Conservation (phyloP, 208 protist species). For the Angomonas ambiguus region DNA sequence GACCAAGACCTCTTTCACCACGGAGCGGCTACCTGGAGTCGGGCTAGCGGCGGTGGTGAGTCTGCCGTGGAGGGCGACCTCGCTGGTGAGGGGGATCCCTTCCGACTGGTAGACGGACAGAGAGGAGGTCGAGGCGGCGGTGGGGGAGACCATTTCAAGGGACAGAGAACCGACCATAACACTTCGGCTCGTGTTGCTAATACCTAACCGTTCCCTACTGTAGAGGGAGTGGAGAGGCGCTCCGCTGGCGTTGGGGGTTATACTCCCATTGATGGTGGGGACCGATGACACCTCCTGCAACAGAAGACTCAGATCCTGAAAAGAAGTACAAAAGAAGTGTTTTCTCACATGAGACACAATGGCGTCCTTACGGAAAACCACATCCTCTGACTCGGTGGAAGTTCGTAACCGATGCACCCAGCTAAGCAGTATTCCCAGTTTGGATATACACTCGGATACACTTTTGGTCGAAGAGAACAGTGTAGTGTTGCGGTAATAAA, state of each 20-base stretch:
- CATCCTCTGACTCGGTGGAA: no score
- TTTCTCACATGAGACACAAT: no score
- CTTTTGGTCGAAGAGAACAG: conserved; percentile 36
- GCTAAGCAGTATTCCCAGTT: neutral
- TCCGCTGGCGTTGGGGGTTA: no score
- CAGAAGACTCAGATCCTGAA: no score
- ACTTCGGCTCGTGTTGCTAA: conserved; percentile 33
- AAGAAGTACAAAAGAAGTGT: no score
- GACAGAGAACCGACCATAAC: conserved; percentile 26
- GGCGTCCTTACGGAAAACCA: no score
- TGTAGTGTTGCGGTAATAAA: conserved; percentile 65
- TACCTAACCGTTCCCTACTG: conserved; percentile 27
- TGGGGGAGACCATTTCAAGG: conserved; percentile 18
- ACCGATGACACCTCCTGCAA: no score
- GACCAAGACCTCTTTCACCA: conserved; percentile 23
- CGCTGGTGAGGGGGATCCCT: neutral
- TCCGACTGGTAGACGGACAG: neutral
- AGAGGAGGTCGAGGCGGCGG: conserved; percentile 8
- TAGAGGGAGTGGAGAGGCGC: neutral
- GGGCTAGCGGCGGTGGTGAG: neutral
- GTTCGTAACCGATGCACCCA: no score
- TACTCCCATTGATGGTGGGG: no score
- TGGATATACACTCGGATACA: neutral
- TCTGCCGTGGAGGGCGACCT: neutral
- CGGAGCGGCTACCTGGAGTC: neutral